phyloP scores from a whole-genome alignment of 768 basidiomycete genomes.

The Mrakia blollopis region DNA sequence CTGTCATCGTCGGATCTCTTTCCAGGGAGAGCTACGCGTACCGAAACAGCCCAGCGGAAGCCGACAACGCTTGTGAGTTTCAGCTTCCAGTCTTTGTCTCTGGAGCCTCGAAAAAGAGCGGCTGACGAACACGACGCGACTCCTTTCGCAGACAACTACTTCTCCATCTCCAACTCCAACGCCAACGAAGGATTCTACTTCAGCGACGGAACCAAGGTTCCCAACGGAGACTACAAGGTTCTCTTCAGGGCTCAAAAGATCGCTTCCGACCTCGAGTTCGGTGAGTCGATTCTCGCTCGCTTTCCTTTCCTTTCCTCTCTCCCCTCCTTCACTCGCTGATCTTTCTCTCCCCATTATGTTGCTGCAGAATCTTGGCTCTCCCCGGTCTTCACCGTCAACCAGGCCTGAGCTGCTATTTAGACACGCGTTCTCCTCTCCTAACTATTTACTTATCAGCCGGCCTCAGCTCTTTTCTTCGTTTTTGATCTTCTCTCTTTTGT shows the following conservation, averaged over 20 bases:
- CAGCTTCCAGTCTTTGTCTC: too few species aligned
- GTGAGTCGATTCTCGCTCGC: constrained; percentile 29
- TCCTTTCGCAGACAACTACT: neutral
- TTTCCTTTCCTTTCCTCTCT: too few species aligned
- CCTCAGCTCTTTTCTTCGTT: too few species aligned
- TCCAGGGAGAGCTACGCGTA: neutral
- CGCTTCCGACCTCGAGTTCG: constrained; percentile 48
- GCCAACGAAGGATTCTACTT: constrained; percentile 36
- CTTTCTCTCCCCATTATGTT: constrained; percentile 15
- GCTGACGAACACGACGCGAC: too few species aligned
- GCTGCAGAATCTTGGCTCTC: constrained; percentile 44
- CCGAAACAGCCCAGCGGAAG: neutral
- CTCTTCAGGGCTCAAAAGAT: constrained; percentile 50
- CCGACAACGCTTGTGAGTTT: neutral
- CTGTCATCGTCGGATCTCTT: constrained; percentile 9
- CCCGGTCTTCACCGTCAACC: constrained; percentile 21
- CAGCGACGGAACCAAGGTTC: constrained; percentile 48
- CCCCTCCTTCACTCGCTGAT: neutral
- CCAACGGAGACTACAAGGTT: constrained; percentile 49
- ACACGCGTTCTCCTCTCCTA: too few species aligned
- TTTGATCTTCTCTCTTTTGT: neutral
- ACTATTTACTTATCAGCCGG: too few species aligned
- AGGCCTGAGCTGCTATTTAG: constrained; percentile 9
- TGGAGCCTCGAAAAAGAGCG: too few species aligned
- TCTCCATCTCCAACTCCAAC: neutral